A percentile compares a stretch with the other conserved stretches of the same genome.
Evolutionary conservation across 2,329 filamentous ascomycete species (phyloP).

Genomic region (Dactylonectria macrodidyma): DNA sequence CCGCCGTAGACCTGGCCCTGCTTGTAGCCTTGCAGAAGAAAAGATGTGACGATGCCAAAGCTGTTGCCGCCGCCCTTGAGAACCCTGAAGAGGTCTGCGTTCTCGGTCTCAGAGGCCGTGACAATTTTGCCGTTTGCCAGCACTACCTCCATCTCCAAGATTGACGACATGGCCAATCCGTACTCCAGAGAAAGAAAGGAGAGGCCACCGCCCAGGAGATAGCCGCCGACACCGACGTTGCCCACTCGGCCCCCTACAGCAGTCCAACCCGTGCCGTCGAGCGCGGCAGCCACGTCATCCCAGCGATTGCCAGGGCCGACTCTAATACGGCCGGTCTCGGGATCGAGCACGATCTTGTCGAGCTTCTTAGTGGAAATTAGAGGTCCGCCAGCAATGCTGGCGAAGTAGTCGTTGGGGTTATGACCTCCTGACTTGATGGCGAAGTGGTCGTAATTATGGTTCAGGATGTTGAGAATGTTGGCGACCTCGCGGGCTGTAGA

Average conservation of each 20-base stretch:
- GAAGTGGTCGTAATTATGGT: slow-evolving; percentile 63
- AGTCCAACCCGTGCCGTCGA: slow-evolving; percentile 60
- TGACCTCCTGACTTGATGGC: slow-evolving; percentile 72
- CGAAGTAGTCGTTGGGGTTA: slow-evolving; percentile 67
- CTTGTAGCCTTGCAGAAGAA: slow-evolving; percentile 59
- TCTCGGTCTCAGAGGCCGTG: slow-evolving; percentile 57
- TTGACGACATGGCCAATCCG: slow-evolving; percentile 66
- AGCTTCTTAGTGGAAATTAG: slow-evolving; percentile 65
- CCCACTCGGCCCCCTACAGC: slow-evolving; percentile 62
- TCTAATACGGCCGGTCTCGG: slow-evolving; percentile 54
- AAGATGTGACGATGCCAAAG: slow-evolving; percentile 65
- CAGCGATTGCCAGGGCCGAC: slow-evolving; percentile 64
- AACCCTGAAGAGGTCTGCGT: slow-evolving; percentile 66
- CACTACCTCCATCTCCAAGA: slow-evolving; percentile 67
- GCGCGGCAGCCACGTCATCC: slow-evolving; percentile 56
- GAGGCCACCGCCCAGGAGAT: slow-evolving; percentile 67
- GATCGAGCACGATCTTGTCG: slow-evolving; percentile 57
- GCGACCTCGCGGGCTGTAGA: slow-evolving; percentile 67
- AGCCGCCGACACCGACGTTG: slow-evolving; percentile 63
- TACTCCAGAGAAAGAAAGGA: slow-evolving; percentile 66
- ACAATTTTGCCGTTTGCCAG: slow-evolving; percentile 64
- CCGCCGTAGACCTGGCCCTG: slow-evolving; percentile 61
- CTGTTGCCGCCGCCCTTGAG: slow-evolving; percentile 73
- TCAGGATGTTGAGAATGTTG: slow-evolving; percentile 64
- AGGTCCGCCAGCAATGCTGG: slow-evolving; percentile 64